These are phyloP conservation scores for Fraxinus paxiana DNA, from an alignment of 305 asterid genomes.

Conservation along the genomic window DNA sequence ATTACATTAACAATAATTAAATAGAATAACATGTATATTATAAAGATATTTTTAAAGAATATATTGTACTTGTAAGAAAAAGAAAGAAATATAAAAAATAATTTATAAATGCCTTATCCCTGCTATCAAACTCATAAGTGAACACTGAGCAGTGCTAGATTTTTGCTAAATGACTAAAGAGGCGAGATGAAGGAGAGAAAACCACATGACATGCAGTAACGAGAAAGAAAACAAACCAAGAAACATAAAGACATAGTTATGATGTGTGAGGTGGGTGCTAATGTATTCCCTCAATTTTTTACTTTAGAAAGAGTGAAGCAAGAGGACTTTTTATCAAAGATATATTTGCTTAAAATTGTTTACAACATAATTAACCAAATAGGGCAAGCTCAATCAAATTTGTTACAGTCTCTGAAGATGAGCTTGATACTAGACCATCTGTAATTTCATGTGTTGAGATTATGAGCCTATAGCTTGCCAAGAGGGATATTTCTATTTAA, in stretches of 20 bases:
- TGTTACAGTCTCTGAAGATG: not conserved
- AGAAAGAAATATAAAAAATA: not conserved
- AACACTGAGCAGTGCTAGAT: not conserved
- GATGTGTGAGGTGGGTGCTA: not conserved
- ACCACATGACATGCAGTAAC: not conserved
- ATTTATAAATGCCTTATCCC: not conserved
- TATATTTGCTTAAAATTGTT: not conserved
- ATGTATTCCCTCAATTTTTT: not conserved
- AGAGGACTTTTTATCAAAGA: not conserved
- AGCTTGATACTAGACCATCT: not conserved
- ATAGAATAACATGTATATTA: not conserved
- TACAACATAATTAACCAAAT: not conserved
- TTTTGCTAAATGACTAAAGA: not conserved
- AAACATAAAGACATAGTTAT: not conserved
- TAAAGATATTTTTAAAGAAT: not conserved
- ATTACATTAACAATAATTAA: not conserved
- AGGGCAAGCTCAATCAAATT: not conserved
- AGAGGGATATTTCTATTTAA: not conserved
- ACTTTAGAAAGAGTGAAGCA: not conserved
- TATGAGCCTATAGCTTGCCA: not conserved
- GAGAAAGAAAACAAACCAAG: not conserved
- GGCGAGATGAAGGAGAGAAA: not conserved
- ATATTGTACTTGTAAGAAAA: not conserved
- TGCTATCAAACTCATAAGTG: not conserved
- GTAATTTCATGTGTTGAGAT: not conserved